These are phyloP conservation scores for Fusarium illudens DNA, from an alignment of 2,329 filamentous ascomycete genomes.

Conservation along the genomic window DNA sequence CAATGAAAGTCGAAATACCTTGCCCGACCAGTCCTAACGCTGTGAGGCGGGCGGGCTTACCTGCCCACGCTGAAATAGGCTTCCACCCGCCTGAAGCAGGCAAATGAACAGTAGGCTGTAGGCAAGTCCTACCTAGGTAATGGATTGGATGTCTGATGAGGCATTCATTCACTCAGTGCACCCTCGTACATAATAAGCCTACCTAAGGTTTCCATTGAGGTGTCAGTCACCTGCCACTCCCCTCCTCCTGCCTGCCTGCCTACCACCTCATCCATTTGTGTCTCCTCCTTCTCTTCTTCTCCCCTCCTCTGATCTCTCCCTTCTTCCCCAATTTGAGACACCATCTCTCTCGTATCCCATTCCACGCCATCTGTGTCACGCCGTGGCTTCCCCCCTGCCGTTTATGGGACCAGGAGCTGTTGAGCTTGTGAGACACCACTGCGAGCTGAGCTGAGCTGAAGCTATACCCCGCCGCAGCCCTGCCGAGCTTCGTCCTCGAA, in stretches of 20 bases:
- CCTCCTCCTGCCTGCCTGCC: neutral
- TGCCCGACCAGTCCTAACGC: neutral
- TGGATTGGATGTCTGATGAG: neutral
- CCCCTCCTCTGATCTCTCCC: neutral
- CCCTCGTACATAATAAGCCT: conserved; percentile 7
- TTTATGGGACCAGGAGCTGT: neutral
- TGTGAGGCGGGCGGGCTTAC: neutral
- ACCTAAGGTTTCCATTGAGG: neutral
- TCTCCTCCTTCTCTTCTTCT: neutral
- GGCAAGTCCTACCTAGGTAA: neutral
- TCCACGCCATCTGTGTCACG: neutral
- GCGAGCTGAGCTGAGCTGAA: neutral
- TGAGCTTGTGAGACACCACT: conserved; percentile 1
- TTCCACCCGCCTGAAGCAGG: neutral
- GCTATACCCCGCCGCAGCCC: neutral
- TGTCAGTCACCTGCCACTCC: neutral
- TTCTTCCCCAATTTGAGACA: neutral
- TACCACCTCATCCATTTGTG: neutral
- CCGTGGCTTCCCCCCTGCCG: neutral
- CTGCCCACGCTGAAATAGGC: neutral
- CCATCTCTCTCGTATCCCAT: neutral
- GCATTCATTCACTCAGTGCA: neutral
- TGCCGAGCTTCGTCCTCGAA: neutral
- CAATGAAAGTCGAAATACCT: neutral
- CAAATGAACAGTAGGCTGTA: neutral